These are phyloP conservation scores for Cryphonectria carpinicola DNA, from an alignment of 2,329 filamentous ascomycete genomes.

Conservation along the genomic window DNA sequence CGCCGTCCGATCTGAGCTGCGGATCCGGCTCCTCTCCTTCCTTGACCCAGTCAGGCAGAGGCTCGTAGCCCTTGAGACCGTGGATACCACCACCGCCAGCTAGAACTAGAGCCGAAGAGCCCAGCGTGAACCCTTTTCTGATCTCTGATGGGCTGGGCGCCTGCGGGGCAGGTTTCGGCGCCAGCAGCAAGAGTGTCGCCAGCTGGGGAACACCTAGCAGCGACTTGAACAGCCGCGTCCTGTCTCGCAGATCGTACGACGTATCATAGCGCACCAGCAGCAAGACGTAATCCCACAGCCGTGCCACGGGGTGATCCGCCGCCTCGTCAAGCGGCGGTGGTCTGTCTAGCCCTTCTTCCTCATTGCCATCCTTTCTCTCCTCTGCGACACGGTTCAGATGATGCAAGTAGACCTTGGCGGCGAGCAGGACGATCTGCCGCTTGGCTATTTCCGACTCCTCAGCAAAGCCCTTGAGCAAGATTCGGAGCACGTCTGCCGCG, in stretches of 20 bases:
- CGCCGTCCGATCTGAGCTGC: constrained; percentile 65
- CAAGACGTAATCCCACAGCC: constrained; percentile 83
- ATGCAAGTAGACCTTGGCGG: constrained; percentile 95
- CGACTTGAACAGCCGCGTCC: constrained; percentile 84
- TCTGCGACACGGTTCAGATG: constrained; percentile 65
- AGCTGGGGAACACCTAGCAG: constrained; percentile 84
- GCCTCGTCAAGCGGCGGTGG: constrained; percentile 42
- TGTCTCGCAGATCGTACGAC: constrained; percentile 92
- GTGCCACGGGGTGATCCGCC: constrained; percentile 69
- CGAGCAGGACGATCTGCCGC: constrained; percentile 87
- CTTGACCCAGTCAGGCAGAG: constrained; percentile 83
- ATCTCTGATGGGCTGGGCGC: constrained; percentile 87
- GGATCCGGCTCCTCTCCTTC: constrained; percentile 80
- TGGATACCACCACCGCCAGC: constrained; percentile 75
- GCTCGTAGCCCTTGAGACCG: constrained; percentile 77
- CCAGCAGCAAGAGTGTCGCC: constrained; percentile 86
- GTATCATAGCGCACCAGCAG: constrained; percentile 89
- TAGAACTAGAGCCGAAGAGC: constrained; percentile 83
- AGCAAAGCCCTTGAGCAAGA: constrained; percentile 82
- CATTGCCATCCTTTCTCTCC: constrained; percentile 47
- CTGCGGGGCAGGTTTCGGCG: constrained; percentile 91
- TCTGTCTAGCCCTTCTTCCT: constrained; percentile 36
- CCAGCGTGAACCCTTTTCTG: constrained; percentile 76
- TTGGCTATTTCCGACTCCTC: constrained; percentile 86
- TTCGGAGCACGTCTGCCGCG: constrained; percentile 87